These are phyloP conservation scores for Candida rishiriensis DNA, from an alignment of 805 yeast species.

Conservation along the genomic window DNA sequence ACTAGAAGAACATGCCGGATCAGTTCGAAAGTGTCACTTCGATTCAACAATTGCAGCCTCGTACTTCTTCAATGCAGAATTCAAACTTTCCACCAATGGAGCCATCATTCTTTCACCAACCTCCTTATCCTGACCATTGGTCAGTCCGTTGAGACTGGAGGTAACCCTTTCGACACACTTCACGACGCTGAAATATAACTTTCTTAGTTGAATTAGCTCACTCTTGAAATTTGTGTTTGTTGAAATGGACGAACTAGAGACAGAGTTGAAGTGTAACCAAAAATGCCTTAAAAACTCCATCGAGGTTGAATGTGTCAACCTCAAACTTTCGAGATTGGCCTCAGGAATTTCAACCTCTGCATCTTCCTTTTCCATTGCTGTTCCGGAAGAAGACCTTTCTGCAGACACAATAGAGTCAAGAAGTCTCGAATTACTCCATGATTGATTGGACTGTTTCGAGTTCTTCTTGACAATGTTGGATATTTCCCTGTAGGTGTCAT, in stretches of 20 bases:
- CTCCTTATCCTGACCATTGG: slow-evolving; percentile 11
- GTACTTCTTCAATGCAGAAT: slow-evolving; percentile 43
- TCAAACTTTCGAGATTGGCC: slow-evolving; percentile 40
- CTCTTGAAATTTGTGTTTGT: slow-evolving; percentile 28
- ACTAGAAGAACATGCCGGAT: not conserved
- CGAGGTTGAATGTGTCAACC: slow-evolving; percentile 66
- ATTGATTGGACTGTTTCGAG: slow-evolving; percentile 48
- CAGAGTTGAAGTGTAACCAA: slow-evolving; percentile 54
- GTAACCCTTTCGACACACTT: slow-evolving; percentile 45
- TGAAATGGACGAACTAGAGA: slow-evolving; percentile 25
- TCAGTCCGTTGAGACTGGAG: slow-evolving; percentile 21
- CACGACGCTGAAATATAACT: slow-evolving; percentile 42
- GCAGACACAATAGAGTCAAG: slow-evolving; percentile 10
- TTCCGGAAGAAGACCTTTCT: not conserved
- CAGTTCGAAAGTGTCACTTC: slow-evolving; percentile 1
- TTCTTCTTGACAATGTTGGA: slow-evolving; percentile 46
- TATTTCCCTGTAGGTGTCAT: slow-evolving; percentile 41
- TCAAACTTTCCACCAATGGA: slow-evolving; percentile 42
- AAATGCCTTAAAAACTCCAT: slow-evolving; percentile 73
- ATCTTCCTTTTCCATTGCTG: slow-evolving; percentile 16
- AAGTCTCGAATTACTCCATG: slow-evolving; percentile 32
- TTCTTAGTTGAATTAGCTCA: slow-evolving; percentile 34
- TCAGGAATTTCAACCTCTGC: slow-evolving; percentile 28
- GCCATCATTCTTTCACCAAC: slow-evolving; percentile 27
- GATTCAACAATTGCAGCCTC: slow-evolving; percentile 34